Evolutionary conservation across 805 yeast species (phyloP).

Genomic region (Wickerhamomyces queroliae): DNA sequence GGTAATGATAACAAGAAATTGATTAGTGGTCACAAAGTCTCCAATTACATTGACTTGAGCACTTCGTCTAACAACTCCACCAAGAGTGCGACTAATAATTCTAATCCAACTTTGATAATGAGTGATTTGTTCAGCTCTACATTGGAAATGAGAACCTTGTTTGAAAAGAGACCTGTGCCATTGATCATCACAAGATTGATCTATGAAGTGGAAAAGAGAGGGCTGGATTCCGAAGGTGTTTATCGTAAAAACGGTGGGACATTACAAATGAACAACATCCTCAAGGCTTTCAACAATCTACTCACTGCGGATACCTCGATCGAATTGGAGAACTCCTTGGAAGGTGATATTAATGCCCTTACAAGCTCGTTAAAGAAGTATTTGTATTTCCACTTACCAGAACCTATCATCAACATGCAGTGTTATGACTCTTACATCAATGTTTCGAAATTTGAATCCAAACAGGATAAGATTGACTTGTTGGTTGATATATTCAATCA

Average conservation of each 20-base stretch:
- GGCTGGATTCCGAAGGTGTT: conserved; percentile 77
- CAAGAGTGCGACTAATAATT: background rate
- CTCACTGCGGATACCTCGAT: conserved; percentile 26
- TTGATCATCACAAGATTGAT: conserved; percentile 66
- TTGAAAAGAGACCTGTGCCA: conserved; percentile 65
- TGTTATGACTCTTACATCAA: conserved; percentile 62
- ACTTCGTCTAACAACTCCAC: conserved; percentile 4
- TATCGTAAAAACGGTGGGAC: conserved; percentile 72
- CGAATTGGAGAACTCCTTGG: conserved; percentile 29
- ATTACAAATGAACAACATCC: conserved; percentile 28
- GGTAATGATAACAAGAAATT: conserved; percentile 32
- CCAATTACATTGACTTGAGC: conserved; percentile 2
- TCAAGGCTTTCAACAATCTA: conserved; percentile 25
- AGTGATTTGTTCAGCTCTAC: conserved; percentile 34
- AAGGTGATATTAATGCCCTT: conserved; percentile 78
- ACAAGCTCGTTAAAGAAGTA: conserved; percentile 86
- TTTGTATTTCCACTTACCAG: conserved; percentile 66
- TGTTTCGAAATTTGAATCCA: conserved; percentile 33
- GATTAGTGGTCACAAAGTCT: conserved; percentile 16
- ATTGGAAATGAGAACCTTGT: conserved; percentile 54
- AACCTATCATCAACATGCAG: conserved; percentile 73
- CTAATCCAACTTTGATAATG: conserved; percentile 7
- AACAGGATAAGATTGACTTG: conserved; percentile 26
- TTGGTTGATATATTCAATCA: conserved; percentile 39
- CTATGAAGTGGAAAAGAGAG: conserved; percentile 70